Evolutionary conservation across 805 yeast genomes (phyloP).

Genomic region (Komagataella mondaviorum): DNA sequence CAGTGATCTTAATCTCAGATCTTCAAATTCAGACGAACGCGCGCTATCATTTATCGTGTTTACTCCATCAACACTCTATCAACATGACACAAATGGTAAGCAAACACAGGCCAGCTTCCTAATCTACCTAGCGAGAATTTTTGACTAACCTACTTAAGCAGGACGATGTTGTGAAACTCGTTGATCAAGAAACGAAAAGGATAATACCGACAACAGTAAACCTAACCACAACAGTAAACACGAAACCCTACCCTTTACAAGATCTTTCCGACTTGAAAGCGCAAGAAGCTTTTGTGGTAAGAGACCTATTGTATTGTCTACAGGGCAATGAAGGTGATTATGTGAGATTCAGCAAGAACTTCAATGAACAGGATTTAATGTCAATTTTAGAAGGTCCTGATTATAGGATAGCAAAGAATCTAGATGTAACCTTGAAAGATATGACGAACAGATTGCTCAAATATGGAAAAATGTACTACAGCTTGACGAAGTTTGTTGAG

Average conservation of each 20-base stretch:
- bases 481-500: conserved; percentile 47
- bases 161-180: neutral
- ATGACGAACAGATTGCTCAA: conserved; percentile 46
- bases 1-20: neutral
- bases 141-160: neutral
- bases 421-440: conserved; percentile 65
- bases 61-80: neutral
- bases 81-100: neutral
- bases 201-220: neutral
- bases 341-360: conserved; percentile 52
- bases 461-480: conserved; percentile 49
- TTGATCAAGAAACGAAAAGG: neutral
- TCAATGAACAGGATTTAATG: conserved; percentile 27
- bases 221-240: neutral
- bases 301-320: conserved; percentile 57
- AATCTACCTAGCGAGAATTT: neutral
- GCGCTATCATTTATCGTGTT: neutral
- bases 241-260: neutral
- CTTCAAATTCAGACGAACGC: neutral
- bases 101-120: neutral
- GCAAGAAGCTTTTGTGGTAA: conserved; percentile 63
- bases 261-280: conserved; percentile 19
- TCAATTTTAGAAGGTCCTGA: conserved; percentile 57
- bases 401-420: conserved; percentile 52
- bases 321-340: conserved; percentile 69